phyloP scores from a whole-genome alignment of 169 alveolate genomes.

The Ophryocystis elektroscirrha region DNA sequence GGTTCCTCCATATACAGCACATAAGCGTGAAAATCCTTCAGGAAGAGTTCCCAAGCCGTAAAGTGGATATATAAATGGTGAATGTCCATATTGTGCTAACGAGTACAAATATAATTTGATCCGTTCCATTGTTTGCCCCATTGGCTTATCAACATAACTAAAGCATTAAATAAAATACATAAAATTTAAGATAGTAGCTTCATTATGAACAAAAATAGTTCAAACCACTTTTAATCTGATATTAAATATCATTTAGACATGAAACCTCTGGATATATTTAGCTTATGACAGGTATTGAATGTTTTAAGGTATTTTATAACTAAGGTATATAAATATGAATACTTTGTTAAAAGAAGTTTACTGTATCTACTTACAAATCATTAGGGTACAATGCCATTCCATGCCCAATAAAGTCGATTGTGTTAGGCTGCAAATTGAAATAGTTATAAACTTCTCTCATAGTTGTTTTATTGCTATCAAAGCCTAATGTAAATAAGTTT shows the following conservation, averaged over 20 bases:
- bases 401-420: slow-evolving; percentile 92
- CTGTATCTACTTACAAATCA: slow-evolving; percentile 53
- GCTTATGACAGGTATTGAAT: too few relatives aligned
- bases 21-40: slow-evolving; percentile 70
- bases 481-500: background rate
- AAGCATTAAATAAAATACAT: slow-evolving; percentile 1
- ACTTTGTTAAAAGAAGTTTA: background rate
- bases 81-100: slow-evolving; percentile 74
- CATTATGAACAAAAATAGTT: too few relatives aligned
- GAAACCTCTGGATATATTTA: too few relatives aligned
- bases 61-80: slow-evolving; percentile 91
- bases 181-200: background rate
- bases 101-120: slow-evolving; percentile 68
- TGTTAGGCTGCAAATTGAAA: slow-evolving; percentile 70
- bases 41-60: slow-evolving; percentile 96
- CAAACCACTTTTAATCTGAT: background rate
- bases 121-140: slow-evolving; percentile 59
- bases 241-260: too few relatives aligned
- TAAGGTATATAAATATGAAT: background rate
- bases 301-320: background rate
- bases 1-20: slow-evolving; percentile 89
- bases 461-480: background rate
- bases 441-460: slow-evolving; percentile 51
- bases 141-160: slow-evolving; percentile 44
- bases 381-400: slow-evolving; percentile 83